phyloP scores from a whole-genome alignment of 2,329 filamentous ascomycete genomes.

The Fusarium illudens region DNA sequence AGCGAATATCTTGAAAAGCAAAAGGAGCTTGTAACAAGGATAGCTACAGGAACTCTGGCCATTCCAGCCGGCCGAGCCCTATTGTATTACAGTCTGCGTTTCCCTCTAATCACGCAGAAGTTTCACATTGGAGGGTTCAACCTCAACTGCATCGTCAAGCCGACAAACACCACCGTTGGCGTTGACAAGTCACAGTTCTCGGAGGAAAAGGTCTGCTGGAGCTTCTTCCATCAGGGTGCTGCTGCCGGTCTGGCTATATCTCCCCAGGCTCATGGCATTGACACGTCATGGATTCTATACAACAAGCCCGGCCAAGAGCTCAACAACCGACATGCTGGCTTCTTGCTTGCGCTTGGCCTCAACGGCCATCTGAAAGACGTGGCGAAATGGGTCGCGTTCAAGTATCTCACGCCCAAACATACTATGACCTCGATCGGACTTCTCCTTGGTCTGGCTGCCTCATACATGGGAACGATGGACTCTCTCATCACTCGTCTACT shows the following conservation, averaged over 20 bases:
- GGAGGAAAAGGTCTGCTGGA: conserved; percentile 98
- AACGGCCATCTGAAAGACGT: conserved; percentile 95
- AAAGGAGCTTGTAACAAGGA: conserved; percentile 85
- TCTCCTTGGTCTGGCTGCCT: conserved; percentile 90
- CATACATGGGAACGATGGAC: conserved; percentile 97
- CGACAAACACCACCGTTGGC: conserved; percentile 90
- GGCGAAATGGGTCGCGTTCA: conserved; percentile 98
- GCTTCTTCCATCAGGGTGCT: conserved; percentile 96
- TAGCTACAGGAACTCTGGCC: conserved; percentile 87
- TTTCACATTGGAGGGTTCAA: conserved; percentile 92
- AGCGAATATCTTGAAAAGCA: conserved; percentile 90
- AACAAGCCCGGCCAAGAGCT: conserved; percentile 90
- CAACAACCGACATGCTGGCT: conserved; percentile 95
- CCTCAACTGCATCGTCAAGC: conserved; percentile 89
- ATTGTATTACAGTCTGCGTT: conserved; percentile 85
- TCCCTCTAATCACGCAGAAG: conserved; percentile 91
- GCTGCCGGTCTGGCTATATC: conserved; percentile 94
- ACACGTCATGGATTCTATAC: conserved; percentile 98
- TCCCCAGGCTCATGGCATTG: conserved; percentile 87
- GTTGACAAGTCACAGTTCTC: conserved; percentile 88
- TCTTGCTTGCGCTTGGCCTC: conserved; percentile 87
- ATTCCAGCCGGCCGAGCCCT: conserved; percentile 88
- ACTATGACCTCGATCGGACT: conserved; percentile 98
- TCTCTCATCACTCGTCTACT: conserved; percentile 90
- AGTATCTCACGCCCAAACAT: conserved; percentile 98